Evolutionary conservation across 208 protist species (phyloP).

Genomic region (Balamuthia mandrillaris): DNA sequence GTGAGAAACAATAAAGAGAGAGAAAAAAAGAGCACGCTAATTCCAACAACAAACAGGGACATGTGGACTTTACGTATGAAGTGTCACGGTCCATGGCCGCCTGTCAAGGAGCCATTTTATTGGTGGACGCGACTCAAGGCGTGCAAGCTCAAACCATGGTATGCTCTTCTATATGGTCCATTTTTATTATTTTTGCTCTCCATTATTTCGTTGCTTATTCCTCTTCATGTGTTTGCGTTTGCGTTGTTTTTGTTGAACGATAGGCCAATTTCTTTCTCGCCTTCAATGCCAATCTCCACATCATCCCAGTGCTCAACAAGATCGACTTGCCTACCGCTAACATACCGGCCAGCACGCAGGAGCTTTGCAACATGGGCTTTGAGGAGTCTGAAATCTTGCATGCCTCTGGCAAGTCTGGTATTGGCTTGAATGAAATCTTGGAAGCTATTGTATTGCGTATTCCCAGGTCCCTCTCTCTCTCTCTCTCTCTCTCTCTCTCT

Average conservation of each 20-base stretch:
- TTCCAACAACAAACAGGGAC: slow-evolving; percentile 70
- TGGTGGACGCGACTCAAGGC: slow-evolving; percentile 86
- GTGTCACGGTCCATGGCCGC: slow-evolving; percentile 90
- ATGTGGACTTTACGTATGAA: slow-evolving; percentile 96
- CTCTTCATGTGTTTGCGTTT: background rate
- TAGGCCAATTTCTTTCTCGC: slow-evolving; percentile 92
- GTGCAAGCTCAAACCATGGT: slow-evolving; percentile 87
- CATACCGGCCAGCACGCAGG: slow-evolving; percentile 71
- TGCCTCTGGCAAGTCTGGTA: slow-evolving; percentile 86
- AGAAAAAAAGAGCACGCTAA: too few relatives aligned
- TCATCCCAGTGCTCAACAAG: slow-evolving; percentile 79
- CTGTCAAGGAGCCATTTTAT: slow-evolving; percentile 81
- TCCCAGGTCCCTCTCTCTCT: slow-evolving; percentile 76
- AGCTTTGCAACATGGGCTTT: slow-evolving; percentile 68
- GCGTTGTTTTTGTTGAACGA: slow-evolving; percentile 33
- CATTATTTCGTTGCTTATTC: background rate
- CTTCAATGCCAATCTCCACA: slow-evolving; percentile 78
- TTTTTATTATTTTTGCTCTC: background rate
- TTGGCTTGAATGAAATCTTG: slow-evolving; percentile 82
- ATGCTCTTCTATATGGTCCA: background rate
- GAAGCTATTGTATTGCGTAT: slow-evolving; percentile 83
- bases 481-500: slow-evolving; percentile 52
- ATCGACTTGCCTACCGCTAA: slow-evolving; percentile 62
- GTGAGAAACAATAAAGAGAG: too few relatives aligned
- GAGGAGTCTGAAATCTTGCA: slow-evolving; percentile 57